Base-by-base conservation (phyloP, 1,284 basidiomycete species). In the Cystobasidiaceae sp. region DNA sequence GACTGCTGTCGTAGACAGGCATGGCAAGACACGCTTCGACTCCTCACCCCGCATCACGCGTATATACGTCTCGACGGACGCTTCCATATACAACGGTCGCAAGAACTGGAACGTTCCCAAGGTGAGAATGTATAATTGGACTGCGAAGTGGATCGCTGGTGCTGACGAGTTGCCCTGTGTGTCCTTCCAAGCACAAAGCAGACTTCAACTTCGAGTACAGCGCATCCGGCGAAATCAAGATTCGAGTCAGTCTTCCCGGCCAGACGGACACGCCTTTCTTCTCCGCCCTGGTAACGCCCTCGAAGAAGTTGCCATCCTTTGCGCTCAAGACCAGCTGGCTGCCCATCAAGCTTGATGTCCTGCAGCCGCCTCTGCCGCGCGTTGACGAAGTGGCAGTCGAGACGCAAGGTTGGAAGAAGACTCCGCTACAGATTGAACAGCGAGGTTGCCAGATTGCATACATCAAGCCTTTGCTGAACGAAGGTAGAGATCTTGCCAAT, bases 41-140 rank as follows among this genome's bases (percentile, higher is more conserved):
- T 43, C 54, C 27, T 39, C 49, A 4, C 57, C 57, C 7, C 28
- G 60, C 23, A 60, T 68, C 34, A 69, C 70, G 28, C 54, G 70
- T 3, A 71, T 71, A 55, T 71, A 71, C 52, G 70, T 71, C n/a
- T 69, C 67, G 23, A 67, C 59, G 3, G 67, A 68, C 15, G 66
- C 34, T 19, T 61, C 61, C 7, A 61, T 68, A n/a, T 43, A 44
- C 34, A 70, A 69, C 28, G 70, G 70, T 4, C 25, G 70, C 19
- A 46, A 28, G 43, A 66, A 70, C 32, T 71, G 70, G 70, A 64
- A 57, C 3, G 68, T 71, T 28, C 70, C 28, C 52, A 71, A 69
- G 66, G 28, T 23, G 60, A 39, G 9, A 5, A 17, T 21, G 33
- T 13, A 15, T 28, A 28, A 3, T 27, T 37, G 4, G 30, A 9